Evolutionary conservation across 306 rosid species (phyloP).

Genomic region (Vigna trinervia): DNA sequence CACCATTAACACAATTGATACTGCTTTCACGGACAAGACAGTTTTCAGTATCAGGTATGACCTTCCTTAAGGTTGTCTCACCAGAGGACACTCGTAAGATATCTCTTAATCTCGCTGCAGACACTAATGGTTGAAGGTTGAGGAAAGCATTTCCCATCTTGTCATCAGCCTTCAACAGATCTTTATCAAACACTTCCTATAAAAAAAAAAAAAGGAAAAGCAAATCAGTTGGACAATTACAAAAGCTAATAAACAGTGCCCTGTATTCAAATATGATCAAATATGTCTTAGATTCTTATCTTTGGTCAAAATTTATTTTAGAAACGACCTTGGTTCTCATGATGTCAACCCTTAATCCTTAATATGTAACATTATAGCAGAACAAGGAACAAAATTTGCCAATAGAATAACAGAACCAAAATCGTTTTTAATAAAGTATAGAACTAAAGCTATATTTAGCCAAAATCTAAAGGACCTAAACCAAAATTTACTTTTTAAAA

Average conservation of each 20-base stretch:
- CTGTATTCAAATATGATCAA: not conserved
- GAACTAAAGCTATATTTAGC: not conserved
- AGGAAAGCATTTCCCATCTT: constrained; percentile 94
- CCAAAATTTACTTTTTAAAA: not conserved
- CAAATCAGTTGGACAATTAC: constrained; percentile 11
- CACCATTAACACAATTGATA: constrained; percentile 76
- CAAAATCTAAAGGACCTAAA: not conserved
- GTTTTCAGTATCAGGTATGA: constrained; percentile 77
- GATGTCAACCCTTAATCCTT: not conserved
- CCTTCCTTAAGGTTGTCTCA: constrained; percentile 76
- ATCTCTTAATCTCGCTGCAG: constrained; percentile 84
- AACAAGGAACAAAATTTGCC: not conserved
- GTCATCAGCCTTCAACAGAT: constrained; percentile 91
- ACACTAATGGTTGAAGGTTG: constrained; percentile 84
- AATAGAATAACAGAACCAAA: too few relatives aligned
- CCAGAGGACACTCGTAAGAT: constrained; percentile 66
- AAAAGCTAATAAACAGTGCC: not conserved
- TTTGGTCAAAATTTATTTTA: not conserved
- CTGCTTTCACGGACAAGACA: constrained; percentile 85
- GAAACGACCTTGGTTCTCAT: not conserved
- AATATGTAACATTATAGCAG: not conserved
- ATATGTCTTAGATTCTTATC: not conserved
- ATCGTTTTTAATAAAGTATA: not conserved
- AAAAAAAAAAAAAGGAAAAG: constrained; percentile 8
- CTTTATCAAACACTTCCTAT: constrained; percentile 96